These are phyloP conservation scores for Colletotrichum melonis DNA, from an alignment of 2,329 filamentous ascomycete species.

Conservation along the genomic window DNA sequence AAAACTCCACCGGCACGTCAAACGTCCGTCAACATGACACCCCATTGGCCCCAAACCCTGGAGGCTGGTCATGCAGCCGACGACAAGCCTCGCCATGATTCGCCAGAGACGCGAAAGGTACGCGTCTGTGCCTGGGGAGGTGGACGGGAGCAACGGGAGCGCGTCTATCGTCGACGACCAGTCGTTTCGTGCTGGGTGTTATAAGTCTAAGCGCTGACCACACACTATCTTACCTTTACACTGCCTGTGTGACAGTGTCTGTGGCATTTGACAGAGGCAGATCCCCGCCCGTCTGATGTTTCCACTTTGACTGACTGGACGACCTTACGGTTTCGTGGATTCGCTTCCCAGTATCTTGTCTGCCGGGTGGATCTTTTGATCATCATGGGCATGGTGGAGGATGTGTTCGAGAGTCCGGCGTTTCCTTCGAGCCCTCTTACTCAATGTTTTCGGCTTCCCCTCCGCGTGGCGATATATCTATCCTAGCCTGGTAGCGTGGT, in stretches of 20 bases:
- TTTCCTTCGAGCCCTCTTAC: not conserved
- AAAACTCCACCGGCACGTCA: slow-evolving; percentile 1
- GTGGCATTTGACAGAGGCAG: no score
- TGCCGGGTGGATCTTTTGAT: not conserved
- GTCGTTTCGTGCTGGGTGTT: not conserved
- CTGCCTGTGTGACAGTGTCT: no score
- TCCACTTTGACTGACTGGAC: not conserved
- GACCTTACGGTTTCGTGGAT: not conserved
- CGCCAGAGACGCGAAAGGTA: slow-evolving; percentile 6
- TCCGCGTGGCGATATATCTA: not conserved
- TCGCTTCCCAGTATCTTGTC: not conserved
- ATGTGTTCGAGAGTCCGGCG: not conserved
- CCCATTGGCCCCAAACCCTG: slow-evolving; percentile 1
- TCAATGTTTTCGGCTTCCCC: not conserved
- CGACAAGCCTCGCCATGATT: not conserved
- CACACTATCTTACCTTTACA: not conserved
- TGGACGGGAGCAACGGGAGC: slow-evolving; percentile 8
- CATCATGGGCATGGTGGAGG: not conserved
- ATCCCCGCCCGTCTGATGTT: not conserved
- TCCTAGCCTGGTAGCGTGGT: not conserved
- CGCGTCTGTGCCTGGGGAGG: not conserved
- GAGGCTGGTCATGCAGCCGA: slow-evolving; percentile 1
- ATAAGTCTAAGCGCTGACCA: slow-evolving; percentile 13
- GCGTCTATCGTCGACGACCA: slow-evolving; percentile 17
- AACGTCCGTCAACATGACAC: not conserved